Base-by-base conservation (phyloP, 202 grass and related monocot genomes). In the Carex sylvatica region DNA sequence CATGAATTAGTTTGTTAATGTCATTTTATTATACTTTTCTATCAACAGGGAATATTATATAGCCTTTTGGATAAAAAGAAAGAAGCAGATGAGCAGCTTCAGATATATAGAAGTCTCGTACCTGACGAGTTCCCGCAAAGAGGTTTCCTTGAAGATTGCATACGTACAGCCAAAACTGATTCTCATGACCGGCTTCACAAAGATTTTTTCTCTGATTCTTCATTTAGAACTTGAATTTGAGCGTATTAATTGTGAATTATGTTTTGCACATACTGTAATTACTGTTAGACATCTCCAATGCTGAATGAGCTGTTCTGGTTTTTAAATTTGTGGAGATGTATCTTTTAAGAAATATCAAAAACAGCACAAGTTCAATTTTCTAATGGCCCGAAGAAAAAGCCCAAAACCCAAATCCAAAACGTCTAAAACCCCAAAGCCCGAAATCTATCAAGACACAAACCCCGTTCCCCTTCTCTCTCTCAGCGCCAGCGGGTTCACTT, bases 101-200 rank as follows among this genome's bases (percentile, higher is more conserved):
- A 93, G 55, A 64, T 81, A 42, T 93, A 99, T 80, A 85, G 87
- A 82, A 92, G 89, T 49, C 91, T 93, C 16, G 85, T 99, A 47
- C 93, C 96, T 4, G 93, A 99, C 36, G 93, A 99, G 83, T 95
- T 93, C 53, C 93, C 93, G 10, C 92, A 99, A 42, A 91, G 82
- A 79, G 91, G 88, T 88, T 95, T 99, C 74, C 92, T 99, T 54
- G 90, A 85, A 62, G 91, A 99, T 79, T 90, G 85, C 60, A 93
- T 95, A 80, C 51, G 83, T 26, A 53, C 91, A 6, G 89, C 89
- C 2, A 95, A 88, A 93, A 65, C 70, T 38, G 91, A 91, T 68
- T 89, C 91, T 38, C 62, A 70, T 54, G 88, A 89, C 56, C 72
- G 64, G 56, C 46, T 95, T 54, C 84, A 74, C 3, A 88, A 93